Base-by-base conservation (phyloP, 352 stramenopile genomes). In the Phytophthora constricta region DNA sequence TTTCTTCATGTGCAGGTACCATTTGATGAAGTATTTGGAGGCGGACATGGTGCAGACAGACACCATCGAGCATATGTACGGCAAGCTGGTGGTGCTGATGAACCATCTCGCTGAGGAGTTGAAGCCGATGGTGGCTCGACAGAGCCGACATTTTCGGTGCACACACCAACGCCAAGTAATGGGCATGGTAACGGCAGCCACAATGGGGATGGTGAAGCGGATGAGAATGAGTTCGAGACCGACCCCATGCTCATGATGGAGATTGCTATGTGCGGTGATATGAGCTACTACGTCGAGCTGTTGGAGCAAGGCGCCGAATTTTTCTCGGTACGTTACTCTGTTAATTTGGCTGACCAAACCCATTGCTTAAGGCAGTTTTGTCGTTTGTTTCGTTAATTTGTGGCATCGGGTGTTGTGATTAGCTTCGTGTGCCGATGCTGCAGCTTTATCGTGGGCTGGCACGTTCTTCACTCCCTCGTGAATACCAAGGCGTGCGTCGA, bases 401-500 rank as follows among this genome's bases (percentile, higher is more conserved):
- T n/a, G n/a, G n/a, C n/a, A n/a, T n/a, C n/a, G n/a, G n/a, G n/a
- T 11, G 7, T 37, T 37, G 7, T 11, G 31, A 37, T 7, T 37
- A 93, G 86, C 74, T 94, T 31, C 86, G 86, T 17, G 47, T 86
- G 17, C 82, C 84, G 0, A 91, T 93, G 83, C 76, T 95, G 33
- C 72, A 87, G 31, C 53, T 91, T 17, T 95, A 95, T 65, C 83
- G 86, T 34, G 72, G 66, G 0, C 58, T 92, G 33, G 84, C 84
- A 19, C 81, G 82, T 19, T 68, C 80, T 1, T 68, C 61, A 4
- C 69, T 76, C 16, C 79, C 82, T 33, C 80, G 83, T 41, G 76
- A 94, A 37, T 92, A 90, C 52, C 39, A 68, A 14, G 72, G 48
- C 22, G 84, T 92, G 79, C 47, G 62, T 49, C 34, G 3, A 34